phyloP scores from a whole-genome alignment of 768 basidiomycete species.

The Leccinellum rugosiceps region DNA sequence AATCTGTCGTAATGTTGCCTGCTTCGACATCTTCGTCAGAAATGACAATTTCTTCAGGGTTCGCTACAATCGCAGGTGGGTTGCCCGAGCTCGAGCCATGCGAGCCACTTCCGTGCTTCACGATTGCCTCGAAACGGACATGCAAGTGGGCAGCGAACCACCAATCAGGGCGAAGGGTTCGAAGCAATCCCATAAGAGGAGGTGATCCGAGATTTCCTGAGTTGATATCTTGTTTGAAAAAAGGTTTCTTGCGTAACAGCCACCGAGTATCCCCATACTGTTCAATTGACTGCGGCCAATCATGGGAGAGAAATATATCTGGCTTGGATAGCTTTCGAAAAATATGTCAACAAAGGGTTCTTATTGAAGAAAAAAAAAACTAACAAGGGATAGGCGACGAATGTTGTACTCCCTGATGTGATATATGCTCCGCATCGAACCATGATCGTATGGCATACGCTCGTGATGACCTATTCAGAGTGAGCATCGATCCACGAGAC shows the following conservation, averaged over 20 bases:
- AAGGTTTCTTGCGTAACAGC: constrained; percentile 74
- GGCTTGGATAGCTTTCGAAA: constrained; percentile 51
- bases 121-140: constrained; percentile 75
- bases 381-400: constrained; percentile 69
- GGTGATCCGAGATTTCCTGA: constrained; percentile 77
- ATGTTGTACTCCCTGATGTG: constrained; percentile 88
- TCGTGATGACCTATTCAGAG: constrained; percentile 67
- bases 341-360: background rate
- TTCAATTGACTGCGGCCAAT: constrained; percentile 91
- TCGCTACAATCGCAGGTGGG: constrained; percentile 6
- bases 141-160: constrained; percentile 97
- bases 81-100: background rate
- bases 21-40: constrained; percentile 33
- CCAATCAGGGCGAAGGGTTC: constrained; percentile 69
- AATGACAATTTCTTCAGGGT: constrained; percentile 41
- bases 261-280: constrained; percentile 66
- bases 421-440: constrained; percentile 78
- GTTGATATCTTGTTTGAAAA: constrained; percentile 68
- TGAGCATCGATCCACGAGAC: constrained; percentile 2
- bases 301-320: constrained; percentile 88
- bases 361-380: constrained; percentile 13
- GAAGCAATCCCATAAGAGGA: constrained; percentile 75
- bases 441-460: constrained; percentile 71
- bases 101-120: constrained; percentile 39
- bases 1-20: constrained; percentile 1